These are phyloP conservation scores for Physcia stellaris DNA, from an alignment of 495 filamentous ascomycete genomes.

Conservation along the genomic window DNA sequence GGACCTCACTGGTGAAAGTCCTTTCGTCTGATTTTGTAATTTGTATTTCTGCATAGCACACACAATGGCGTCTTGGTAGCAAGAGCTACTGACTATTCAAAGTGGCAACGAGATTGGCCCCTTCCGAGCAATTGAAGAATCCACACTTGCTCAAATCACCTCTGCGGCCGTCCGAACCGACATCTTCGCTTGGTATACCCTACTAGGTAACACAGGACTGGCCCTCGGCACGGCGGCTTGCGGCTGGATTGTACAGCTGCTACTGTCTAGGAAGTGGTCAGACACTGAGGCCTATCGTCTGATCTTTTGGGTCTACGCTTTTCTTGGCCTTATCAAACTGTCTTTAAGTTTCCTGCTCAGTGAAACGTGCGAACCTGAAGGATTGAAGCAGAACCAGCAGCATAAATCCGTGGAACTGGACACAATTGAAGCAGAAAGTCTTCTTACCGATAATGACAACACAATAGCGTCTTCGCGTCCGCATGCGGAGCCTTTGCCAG, in stretches of 20 bases:
- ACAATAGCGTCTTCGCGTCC: background rate
- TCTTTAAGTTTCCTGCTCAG: conserved; percentile 45
- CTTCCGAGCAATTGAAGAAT: conserved; percentile 79
- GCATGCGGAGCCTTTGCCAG: conserved; percentile 4
- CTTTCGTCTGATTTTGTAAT: background rate
- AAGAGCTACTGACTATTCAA: conserved; percentile 8
- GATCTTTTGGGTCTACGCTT: conserved; percentile 58
- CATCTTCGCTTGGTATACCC: conserved; percentile 72
- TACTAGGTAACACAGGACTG: conserved; percentile 49
- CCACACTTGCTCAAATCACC: conserved; percentile 61
- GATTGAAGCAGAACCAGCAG: conserved; percentile 12
- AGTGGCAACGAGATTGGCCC: conserved; percentile 71
- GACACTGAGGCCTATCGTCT: conserved; percentile 47
- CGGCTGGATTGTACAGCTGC: conserved; percentile 47
- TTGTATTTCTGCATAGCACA: too few species aligned
- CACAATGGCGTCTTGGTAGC: too few species aligned
- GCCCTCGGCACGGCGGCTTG: conserved; percentile 51
- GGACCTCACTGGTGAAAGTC: too few species aligned
- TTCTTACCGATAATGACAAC: conserved; percentile 13
- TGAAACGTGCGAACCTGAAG: conserved; percentile 38
- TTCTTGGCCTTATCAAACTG: conserved; percentile 54
- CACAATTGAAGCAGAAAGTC: conserved; percentile 8
- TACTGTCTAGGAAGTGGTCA: conserved; percentile 38
- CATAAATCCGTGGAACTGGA: conserved; percentile 12
- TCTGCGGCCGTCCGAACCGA: conserved; percentile 46